Evolutionary conservation across 164 flowering plant genomes (phyloP).

Genomic region (Taxillus chinensis): DNA sequence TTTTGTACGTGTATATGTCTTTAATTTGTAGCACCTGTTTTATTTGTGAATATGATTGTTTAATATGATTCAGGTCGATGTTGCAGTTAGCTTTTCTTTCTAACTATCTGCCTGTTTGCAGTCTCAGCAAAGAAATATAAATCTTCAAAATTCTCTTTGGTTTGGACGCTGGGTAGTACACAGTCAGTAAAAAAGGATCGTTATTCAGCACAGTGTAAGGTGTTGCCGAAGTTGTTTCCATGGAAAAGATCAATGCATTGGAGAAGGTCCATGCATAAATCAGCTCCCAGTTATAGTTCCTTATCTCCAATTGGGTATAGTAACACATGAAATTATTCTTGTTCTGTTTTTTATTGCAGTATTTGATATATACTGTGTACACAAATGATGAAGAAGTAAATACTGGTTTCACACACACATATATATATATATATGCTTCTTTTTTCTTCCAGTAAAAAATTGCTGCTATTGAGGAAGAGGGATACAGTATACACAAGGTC

Average conservation of each 20-base stretch:
- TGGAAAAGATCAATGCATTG: slow-evolving; percentile 64
- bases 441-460: slow-evolving; percentile 36
- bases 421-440: slow-evolving; percentile 3
- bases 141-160: slow-evolving; percentile 40
- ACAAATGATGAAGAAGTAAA: too few relatives aligned
- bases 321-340: slow-evolving; percentile 1
- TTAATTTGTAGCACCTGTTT: too few relatives aligned
- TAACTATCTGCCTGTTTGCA: slow-evolving; percentile 17
- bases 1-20: too few relatives aligned
- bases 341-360: slow-evolving; percentile 4
- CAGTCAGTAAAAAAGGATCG: slow-evolving; percentile 20
- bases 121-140: slow-evolving; percentile 25
- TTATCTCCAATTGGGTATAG: slow-evolving; percentile 44
- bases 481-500: slow-evolving; percentile 80
- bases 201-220: slow-evolving; percentile 16
- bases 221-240: slow-evolving; percentile 48
- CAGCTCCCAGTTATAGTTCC: slow-evolving; percentile 24
- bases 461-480: slow-evolving; percentile 51
- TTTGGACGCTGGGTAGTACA: slow-evolving; percentile 54
- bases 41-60: too few relatives aligned
- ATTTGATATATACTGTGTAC: neutral
- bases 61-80: too few relatives aligned
- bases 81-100: neutral
- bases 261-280: slow-evolving; percentile 26
- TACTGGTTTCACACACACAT: too few relatives aligned